These are phyloP conservation scores for Lachnellula subtilissima DNA, from an alignment of 2,329 filamentous ascomycete genomes.

Conservation along the genomic window DNA sequence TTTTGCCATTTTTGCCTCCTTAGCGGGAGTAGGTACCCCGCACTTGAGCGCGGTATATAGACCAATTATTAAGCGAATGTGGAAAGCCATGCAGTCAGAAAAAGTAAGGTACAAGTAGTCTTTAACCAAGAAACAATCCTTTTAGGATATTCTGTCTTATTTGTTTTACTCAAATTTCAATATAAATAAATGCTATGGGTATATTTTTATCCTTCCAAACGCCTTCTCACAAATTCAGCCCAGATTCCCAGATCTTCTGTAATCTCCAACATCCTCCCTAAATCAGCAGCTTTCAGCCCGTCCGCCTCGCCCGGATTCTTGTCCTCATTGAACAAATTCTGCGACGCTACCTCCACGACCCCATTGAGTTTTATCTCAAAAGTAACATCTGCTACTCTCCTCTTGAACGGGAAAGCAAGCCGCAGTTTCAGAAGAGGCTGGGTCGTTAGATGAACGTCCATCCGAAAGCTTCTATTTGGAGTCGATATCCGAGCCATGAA, in stretches of 20 bases:
- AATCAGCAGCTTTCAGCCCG: constrained; percentile 26
- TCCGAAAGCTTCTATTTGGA: constrained; percentile 7
- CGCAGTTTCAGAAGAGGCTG: constrained; percentile 26
- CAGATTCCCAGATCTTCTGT: constrained; percentile 46
- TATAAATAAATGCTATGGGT: background rate
- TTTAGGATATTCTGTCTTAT: too few species aligned
- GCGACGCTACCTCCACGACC: constrained; percentile 24
- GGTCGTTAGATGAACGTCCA: constrained; percentile 29
- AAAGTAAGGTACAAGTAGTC: too few species aligned
- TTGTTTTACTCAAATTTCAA: background rate
- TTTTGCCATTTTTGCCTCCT: constrained; percentile 15
- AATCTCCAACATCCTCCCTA: constrained; percentile 42
- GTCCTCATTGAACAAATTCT: constrained; percentile 26
- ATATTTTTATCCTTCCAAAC: constrained; percentile 16
- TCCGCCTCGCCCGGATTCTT: constrained; percentile 10
- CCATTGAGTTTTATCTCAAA: constrained; percentile 29
- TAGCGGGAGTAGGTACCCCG: background rate
- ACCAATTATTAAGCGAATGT: background rate
- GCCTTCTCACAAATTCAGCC: constrained; percentile 43
- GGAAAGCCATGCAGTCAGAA: too few species aligned
- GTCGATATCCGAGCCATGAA: constrained; percentile 25
- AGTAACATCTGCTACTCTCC: constrained; percentile 27
- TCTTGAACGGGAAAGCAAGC: constrained; percentile 27
- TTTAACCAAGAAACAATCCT: too few species aligned
- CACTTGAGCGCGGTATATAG: background rate